phyloP scores from a whole-genome alignment of 495 filamentous ascomycete species.

The Xylaria intraflava region DNA sequence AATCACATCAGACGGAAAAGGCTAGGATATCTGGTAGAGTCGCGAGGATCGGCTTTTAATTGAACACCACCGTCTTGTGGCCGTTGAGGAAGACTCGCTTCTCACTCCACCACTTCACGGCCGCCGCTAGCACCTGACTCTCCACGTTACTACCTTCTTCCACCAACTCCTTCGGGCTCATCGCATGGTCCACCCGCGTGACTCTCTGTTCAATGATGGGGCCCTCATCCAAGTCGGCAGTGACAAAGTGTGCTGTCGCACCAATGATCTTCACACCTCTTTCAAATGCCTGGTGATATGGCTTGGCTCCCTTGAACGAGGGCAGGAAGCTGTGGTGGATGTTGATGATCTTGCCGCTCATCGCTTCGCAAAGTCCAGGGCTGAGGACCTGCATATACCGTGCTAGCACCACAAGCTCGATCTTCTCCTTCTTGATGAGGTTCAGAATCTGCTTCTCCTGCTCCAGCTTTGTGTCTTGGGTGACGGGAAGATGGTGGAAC shows the following conservation, averaged over 20 bases:
- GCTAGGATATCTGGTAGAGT: too few species aligned
- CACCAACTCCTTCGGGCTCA: slow-evolving; percentile 64
- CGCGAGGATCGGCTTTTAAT: slow-evolving; percentile 8
- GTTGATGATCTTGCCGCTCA: slow-evolving; percentile 73
- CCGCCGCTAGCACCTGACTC: slow-evolving; percentile 63
- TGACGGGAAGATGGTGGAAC: slow-evolving; percentile 69
- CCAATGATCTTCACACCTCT: slow-evolving; percentile 75
- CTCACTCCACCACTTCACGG: slow-evolving; percentile 69
- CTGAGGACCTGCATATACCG: slow-evolving; percentile 80
- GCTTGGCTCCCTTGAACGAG: slow-evolving; percentile 73
- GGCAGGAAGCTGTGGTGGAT: slow-evolving; percentile 77
- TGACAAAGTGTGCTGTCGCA: slow-evolving; percentile 71
- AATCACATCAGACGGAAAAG: background rate
- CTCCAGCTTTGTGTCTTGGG: slow-evolving; percentile 56
- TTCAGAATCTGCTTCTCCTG: slow-evolving; percentile 62
- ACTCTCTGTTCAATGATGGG: slow-evolving; percentile 76
- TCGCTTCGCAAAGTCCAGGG: slow-evolving; percentile 60
- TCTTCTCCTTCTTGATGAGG: slow-evolving; percentile 52
- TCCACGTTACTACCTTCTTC: slow-evolving; percentile 70
- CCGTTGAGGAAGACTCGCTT: slow-evolving; percentile 64
- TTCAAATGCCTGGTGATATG: slow-evolving; percentile 74
- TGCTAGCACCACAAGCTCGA: slow-evolving; percentile 70
- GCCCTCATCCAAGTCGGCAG: slow-evolving; percentile 67
- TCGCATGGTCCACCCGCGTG: slow-evolving; percentile 58
- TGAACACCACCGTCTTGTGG: slow-evolving; percentile 68